Conservation (phyloP, 1,284 basidiomycete genomes). For the Cryptococcus hybrid region DNA sequence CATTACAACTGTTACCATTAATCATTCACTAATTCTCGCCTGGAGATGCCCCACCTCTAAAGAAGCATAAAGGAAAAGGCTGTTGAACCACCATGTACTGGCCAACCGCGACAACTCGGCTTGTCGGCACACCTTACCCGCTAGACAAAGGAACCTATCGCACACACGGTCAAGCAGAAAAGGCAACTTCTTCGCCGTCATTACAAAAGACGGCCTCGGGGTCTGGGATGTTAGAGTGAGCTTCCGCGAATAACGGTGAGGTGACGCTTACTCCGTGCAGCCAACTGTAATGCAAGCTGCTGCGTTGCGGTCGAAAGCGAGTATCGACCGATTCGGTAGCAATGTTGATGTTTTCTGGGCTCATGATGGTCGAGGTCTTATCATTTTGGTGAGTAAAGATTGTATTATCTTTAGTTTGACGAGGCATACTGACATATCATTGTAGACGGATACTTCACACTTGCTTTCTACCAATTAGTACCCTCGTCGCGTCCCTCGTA, state of each 20-base stretch:
- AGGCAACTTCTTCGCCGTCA: conserved; percentile 72
- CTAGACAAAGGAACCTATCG: conserved; percentile 51
- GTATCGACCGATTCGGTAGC: conserved; percentile 74
- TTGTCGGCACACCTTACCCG: conserved; percentile 27
- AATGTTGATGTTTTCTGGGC: conserved; percentile 74
- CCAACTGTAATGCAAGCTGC: conserved; percentile 74
- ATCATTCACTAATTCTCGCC: too few relatives aligned
- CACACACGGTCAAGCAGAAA: conserved; percentile 64
- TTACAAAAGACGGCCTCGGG: conserved; percentile 65
- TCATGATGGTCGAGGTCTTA: conserved; percentile 69
- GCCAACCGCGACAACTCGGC: conserved; percentile 40
- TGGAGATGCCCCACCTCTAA: too few relatives aligned
- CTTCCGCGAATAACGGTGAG: too few relatives aligned
- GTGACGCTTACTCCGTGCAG: conserved; percentile 51
- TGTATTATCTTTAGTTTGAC: background rate
- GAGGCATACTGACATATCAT: background rate
- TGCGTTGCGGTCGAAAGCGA: conserved; percentile 69
- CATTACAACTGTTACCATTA: too few relatives aligned
- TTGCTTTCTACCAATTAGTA: conserved; percentile 70
- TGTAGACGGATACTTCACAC: conserved; percentile 71
- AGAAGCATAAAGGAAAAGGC: too few relatives aligned
- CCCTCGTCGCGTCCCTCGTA: conserved; percentile 56
- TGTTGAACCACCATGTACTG: too few relatives aligned
- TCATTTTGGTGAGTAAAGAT: conserved; percentile 64
- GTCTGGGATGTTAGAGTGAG: conserved; percentile 80